Evolutionary conservation across 148 eudicot species (phyloP).

Genomic region (Gaultheria prostrata): DNA sequence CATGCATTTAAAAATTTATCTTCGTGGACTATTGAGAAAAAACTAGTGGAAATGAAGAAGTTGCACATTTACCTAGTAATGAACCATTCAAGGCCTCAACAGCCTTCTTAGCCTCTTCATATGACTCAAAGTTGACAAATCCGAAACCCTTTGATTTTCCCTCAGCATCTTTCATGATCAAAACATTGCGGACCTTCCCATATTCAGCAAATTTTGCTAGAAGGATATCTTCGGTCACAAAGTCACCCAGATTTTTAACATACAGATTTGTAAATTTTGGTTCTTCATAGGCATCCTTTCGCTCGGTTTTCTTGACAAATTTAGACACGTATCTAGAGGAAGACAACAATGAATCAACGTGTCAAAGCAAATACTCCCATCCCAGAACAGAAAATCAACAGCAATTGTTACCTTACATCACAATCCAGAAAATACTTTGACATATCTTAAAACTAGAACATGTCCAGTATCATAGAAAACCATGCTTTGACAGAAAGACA

Average conservation of each 20-base stretch:
- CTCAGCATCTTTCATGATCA: conserved; percentile 36
- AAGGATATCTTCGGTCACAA: conserved; percentile 34
- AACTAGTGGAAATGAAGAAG: background rate
- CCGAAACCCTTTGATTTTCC: conserved; percentile 53
- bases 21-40: background rate
- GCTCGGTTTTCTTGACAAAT: conserved; percentile 41
- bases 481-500: background rate
- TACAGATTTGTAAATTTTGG: conserved; percentile 37
- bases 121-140: conserved; percentile 37
- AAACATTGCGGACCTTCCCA: conserved; percentile 35
- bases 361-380: background rate
- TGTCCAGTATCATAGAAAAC: background rate
- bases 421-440: background rate
- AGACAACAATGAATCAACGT: background rate
- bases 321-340: conserved; percentile 43
- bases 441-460: background rate
- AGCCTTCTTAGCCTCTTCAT: conserved; percentile 41
- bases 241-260: conserved; percentile 37
- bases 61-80: conserved; percentile 31
- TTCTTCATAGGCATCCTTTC: conserved; percentile 30
- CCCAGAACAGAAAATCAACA: background rate
- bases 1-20: background rate
- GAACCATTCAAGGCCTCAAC: conserved; percentile 43
- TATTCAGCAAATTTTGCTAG: conserved; percentile 39
- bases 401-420: background rate